A percentile compares a stretch with the other conserved stretches of the same genome.
Conservation (phyloP, 2,329 filamentous ascomycete genomes). For the Penicillium sp. region DNA sequence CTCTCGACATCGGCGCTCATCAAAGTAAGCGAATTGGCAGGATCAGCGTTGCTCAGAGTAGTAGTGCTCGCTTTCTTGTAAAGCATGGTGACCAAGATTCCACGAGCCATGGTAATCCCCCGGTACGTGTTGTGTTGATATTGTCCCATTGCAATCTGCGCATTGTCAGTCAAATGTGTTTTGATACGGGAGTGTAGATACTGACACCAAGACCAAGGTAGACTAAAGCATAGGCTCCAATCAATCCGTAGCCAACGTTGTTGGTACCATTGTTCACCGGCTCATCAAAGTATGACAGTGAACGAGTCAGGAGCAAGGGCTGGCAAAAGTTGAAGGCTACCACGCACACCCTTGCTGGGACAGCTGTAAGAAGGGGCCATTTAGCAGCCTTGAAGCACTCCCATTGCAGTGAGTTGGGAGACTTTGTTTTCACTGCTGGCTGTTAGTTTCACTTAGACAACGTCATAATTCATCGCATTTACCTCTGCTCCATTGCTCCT, state of each 20-base stretch:
- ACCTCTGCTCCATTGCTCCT: conserved; percentile 44
- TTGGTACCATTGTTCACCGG: conserved; percentile 28
- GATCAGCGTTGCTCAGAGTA: conserved; percentile 34
- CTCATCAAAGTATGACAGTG: conserved; percentile 34
- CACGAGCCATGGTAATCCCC: conserved; percentile 45
- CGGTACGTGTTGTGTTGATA: conserved; percentile 47
- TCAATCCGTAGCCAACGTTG: conserved; percentile 44
- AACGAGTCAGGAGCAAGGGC: conserved; percentile 39
- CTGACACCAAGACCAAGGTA: conserved; percentile 45
- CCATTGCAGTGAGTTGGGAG: conserved; percentile 30
- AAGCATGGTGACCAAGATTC: conserved; percentile 50
- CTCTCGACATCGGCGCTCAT: conserved; percentile 51
- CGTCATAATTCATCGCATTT: background rate
- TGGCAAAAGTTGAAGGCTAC: conserved; percentile 40
- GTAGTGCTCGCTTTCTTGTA: conserved; percentile 46
- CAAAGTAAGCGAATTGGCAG: conserved; percentile 42
- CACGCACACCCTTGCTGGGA: conserved; percentile 35
- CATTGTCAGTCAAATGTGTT: background rate
- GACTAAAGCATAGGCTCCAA: conserved; percentile 46
- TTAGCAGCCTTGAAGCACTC: conserved; percentile 33
- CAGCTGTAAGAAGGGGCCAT: conserved; percentile 33
- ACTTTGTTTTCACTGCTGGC: conserved; percentile 25
- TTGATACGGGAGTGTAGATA: background rate
- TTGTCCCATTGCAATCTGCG: conserved; percentile 39
- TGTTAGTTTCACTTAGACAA: conserved; percentile 11